These are phyloP conservation scores for Lentinula guzmanii DNA, from an alignment of 768 basidiomycete species.

Conservation along the genomic window DNA sequence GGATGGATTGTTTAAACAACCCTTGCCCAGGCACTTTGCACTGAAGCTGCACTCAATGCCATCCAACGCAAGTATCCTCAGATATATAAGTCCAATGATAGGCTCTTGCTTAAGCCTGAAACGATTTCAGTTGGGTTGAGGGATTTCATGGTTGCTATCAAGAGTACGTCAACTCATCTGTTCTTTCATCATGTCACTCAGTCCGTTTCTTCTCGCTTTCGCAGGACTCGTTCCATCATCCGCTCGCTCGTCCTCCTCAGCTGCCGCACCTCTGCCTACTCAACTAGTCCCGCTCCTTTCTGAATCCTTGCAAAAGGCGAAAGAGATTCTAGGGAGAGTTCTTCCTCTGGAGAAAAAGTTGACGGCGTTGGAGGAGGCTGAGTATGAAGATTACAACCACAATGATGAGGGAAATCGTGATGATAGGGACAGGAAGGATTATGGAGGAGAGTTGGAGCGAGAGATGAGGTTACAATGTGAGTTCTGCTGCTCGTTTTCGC, in stretches of 20 bases:
- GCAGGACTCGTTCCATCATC: constrained; percentile 93
- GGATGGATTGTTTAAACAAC: too few species aligned
- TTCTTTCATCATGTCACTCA: constrained; percentile 3
- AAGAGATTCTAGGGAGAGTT: constrained; percentile 61
- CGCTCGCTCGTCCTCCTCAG: constrained; percentile 81
- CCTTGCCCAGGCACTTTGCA: constrained; percentile 72
- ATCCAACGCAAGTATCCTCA: constrained; percentile 96
- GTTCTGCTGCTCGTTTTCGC: not conserved
- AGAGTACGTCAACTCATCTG: constrained; percentile 56
- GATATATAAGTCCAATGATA: constrained; percentile 88
- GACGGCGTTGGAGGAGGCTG: constrained; percentile 89
- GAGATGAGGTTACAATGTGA: constrained; percentile 85
- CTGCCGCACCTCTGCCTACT: constrained; percentile 76
- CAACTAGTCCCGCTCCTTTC: constrained; percentile 80
- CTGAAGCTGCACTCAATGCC: constrained; percentile 94
- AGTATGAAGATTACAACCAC: constrained; percentile 74
- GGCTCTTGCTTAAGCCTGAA: constrained; percentile 79
- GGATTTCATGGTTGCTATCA: constrained; percentile 96
- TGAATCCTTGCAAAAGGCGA: constrained; percentile 64
- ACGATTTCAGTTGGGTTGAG: constrained; percentile 78
- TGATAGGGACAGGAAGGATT: not conserved
- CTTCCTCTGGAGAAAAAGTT: constrained; percentile 79
- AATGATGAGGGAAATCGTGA: constrained; percentile 33
- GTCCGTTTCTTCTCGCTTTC: not conserved
- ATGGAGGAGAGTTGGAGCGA: constrained; percentile 69